These are phyloP conservation scores for Mucor irregularis DNA, from an alignment of 371 early-diverging fungal genomes.

Conservation along the genomic window DNA sequence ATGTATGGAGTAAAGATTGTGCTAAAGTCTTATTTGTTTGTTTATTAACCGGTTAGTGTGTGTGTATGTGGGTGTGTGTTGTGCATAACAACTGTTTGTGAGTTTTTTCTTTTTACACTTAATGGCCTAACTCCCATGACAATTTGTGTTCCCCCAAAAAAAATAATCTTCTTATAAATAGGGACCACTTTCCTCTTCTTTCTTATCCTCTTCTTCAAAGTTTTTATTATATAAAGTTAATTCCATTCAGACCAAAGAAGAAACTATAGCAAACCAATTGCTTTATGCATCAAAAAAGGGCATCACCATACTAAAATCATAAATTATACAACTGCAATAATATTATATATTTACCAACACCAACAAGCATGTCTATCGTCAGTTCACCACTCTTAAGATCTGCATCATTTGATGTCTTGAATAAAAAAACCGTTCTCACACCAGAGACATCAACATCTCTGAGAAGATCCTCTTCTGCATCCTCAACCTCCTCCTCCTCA, in stretches of 20 bases:
- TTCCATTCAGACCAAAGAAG: no score
- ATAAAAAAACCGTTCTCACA: not conserved
- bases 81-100: not conserved
- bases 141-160: slow-evolving; percentile 1
- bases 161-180: slow-evolving; percentile 1
- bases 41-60: not conserved
- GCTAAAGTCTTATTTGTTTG: not conserved
- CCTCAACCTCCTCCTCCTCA: not conserved
- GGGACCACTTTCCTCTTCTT: not conserved
- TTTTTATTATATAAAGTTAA: slow-evolving; percentile 1
- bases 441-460: slow-evolving; percentile 4
- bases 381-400: slow-evolving; percentile 13
- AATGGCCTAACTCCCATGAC: slow-evolving; percentile 19
- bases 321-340: not conserved
- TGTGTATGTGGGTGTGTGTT: not conserved
- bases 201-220: not conserved
- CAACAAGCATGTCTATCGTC: slow-evolving; percentile 9
- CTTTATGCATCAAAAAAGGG: no score
- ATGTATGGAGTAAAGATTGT: not conserved
- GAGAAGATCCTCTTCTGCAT: slow-evolving; percentile 14
- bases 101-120: not conserved
- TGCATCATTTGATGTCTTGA: slow-evolving; percentile 12
- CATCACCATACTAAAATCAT: no score
- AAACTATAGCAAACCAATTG: no score
- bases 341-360: not conserved